Percentiles rank a stretch among this genome's conserved stretches.
phyloP scores from a whole-genome alignment of 1,139 yeast genomes.

The Yamadazyma oceani region DNA sequence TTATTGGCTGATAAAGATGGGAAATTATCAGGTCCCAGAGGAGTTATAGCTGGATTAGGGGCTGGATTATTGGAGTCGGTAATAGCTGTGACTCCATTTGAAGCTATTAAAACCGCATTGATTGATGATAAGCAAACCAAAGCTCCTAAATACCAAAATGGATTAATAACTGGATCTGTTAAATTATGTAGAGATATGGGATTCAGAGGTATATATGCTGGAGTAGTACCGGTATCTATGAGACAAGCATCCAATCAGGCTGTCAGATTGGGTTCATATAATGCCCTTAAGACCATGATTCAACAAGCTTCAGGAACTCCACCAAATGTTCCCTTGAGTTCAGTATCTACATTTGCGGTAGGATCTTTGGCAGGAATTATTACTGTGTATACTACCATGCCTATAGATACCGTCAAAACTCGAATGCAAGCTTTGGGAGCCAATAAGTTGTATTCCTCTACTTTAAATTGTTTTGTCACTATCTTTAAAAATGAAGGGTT shows the following conservation, averaged over 20 bases:
- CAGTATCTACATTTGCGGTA: slow-evolving; percentile 78
- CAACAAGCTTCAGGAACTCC: slow-evolving; percentile 70
- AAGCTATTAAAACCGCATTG: slow-evolving; percentile 92
- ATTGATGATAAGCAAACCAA: slow-evolving; percentile 86
- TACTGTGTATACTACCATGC: slow-evolving; percentile 97
- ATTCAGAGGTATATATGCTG: slow-evolving; percentile 79
- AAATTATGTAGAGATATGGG: slow-evolving; percentile 77
- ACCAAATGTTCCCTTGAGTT: slow-evolving; percentile 72
- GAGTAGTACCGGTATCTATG: slow-evolving; percentile 87
- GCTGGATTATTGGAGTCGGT: slow-evolving; percentile 93
- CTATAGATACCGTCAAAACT: slow-evolving; percentile 95
- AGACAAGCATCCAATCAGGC: slow-evolving; percentile 97
- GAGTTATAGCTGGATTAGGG: slow-evolving; percentile 92
- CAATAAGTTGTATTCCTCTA: slow-evolving; percentile 64
- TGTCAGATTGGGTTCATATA: slow-evolving; percentile 90
- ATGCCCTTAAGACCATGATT: slow-evolving; percentile 76
- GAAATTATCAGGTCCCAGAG: slow-evolving; percentile 82
- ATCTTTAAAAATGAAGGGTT: slow-evolving; percentile 90
- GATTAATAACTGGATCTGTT: slow-evolving; percentile 61
- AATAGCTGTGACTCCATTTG: slow-evolving; percentile 94
- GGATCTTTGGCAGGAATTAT: slow-evolving; percentile 93
- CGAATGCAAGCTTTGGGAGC: slow-evolving; percentile 96
- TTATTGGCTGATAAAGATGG: slow-evolving; percentile 81
- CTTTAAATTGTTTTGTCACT: slow-evolving; percentile 76
- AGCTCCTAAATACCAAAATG: slow-evolving; percentile 74